These are phyloP conservation scores for Chrysophaeum taylorii DNA, from an alignment of 352 stramenopile genomes.

Conservation along the genomic window DNA sequence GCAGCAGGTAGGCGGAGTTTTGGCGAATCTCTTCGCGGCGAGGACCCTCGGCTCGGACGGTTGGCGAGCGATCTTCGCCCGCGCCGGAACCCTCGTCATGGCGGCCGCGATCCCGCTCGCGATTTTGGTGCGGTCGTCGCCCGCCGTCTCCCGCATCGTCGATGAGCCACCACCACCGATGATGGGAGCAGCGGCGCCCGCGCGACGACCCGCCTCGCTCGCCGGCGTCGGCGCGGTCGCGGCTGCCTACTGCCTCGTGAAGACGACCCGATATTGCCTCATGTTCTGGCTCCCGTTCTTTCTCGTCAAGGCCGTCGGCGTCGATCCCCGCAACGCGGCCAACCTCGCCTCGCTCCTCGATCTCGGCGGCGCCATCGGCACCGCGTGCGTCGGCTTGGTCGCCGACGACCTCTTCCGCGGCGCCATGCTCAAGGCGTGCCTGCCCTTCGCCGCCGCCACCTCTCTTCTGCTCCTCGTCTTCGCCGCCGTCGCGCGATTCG, in stretches of 20 bases:
- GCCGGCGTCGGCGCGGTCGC: not conserved
- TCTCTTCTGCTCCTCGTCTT: not conserved
- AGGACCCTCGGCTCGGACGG: not conserved
- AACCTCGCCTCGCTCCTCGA: not conserved
- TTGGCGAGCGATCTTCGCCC: not conserved
- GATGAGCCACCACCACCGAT: not conserved
- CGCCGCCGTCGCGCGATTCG: not conserved
- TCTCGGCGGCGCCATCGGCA: not conserved
- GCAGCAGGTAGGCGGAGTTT: not conserved
- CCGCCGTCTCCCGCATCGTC: not conserved
- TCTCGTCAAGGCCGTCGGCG: not conserved
- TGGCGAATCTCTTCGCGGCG: not conserved
- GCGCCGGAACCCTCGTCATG: not conserved
- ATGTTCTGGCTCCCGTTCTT: constrained; percentile 8
- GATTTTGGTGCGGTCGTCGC: too few relatives aligned
- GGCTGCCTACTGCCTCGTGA: not conserved
- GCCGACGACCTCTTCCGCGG: not conserved
- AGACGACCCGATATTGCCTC: not conserved
- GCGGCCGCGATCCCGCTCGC: not conserved
- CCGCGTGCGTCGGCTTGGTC: not conserved
- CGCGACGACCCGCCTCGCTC: not conserved
- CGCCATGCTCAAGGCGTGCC: not conserved
- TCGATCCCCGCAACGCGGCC: not conserved
- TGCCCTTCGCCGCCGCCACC: not conserved
- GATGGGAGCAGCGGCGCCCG: not conserved